phyloP scores from a whole-genome alignment of 129 eudicot species.

The Artemisia annua region DNA sequence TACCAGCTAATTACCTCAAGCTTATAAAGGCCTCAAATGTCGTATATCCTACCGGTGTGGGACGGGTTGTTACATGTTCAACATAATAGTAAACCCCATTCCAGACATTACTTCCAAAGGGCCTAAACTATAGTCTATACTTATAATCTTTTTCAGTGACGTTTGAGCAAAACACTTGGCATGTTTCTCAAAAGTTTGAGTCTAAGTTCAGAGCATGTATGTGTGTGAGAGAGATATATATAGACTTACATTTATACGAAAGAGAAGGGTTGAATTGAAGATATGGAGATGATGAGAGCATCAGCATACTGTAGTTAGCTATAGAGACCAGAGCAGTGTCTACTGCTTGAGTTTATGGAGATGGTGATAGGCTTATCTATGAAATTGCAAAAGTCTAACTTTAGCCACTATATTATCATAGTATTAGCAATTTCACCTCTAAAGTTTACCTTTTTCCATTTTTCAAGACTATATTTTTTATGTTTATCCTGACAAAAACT shows the following conservation, averaged over 20 bases:
- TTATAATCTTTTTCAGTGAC: too few species aligned
- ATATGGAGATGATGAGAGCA: slow-evolving; percentile 49
- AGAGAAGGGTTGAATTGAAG: slow-evolving; percentile 36
- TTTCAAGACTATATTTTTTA: not conserved
- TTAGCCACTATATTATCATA: slow-evolving; percentile 19
- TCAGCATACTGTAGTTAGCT: slow-evolving; percentile 46
- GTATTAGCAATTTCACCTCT: slow-evolving; percentile 13
- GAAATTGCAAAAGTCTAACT: not conserved
- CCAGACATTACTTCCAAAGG: too few species aligned
- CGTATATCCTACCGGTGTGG: too few species aligned
- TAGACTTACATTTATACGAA: slow-evolving; percentile 39
- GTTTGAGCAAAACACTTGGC: slow-evolving; percentile 24
- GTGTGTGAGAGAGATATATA: slow-evolving; percentile 7
- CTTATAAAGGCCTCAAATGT: too few species aligned
- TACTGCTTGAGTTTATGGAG: slow-evolving; percentile 8
- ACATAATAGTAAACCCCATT: not conserved
- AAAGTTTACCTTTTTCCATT: not conserved
- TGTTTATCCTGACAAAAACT: too few species aligned
- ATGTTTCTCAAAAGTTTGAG: not conserved
- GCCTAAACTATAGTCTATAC: too few species aligned
- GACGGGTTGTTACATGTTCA: too few species aligned
- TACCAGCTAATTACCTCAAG: too few species aligned
- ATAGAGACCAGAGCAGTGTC: slow-evolving; percentile 2
- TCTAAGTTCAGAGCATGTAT: not conserved
- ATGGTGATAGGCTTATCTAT: slow-evolving; percentile 33